phyloP scores from a whole-genome alignment of 1,284 basidiomycete genomes.

The Ceratobasidium theobromae region DNA sequence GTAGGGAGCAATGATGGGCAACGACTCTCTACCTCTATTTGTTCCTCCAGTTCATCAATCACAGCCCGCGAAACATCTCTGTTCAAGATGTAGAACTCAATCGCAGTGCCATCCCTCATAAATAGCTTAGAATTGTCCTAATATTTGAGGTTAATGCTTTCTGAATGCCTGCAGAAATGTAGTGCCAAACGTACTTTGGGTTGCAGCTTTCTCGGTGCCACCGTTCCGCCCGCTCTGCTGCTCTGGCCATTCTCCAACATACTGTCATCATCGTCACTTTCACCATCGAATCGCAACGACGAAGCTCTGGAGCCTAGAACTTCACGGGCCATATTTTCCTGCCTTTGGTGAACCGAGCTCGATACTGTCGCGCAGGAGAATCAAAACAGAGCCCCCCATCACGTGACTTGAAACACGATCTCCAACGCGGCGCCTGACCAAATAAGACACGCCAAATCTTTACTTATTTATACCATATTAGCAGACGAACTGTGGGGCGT shows the following conservation, averaged over 20 bases:
- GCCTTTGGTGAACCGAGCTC: too few relatives aligned
- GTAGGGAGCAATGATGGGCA: too few relatives aligned
- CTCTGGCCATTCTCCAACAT: neutral
- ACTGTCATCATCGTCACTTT: neutral
- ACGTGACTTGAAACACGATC: too few relatives aligned
- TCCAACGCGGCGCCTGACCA: too few relatives aligned
- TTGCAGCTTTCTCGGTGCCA: too few relatives aligned
- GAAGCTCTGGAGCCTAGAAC: neutral
- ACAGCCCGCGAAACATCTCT: neutral
- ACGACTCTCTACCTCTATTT: slow-evolving; percentile 1
- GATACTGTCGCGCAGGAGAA: too few relatives aligned
- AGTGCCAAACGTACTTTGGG: too few relatives aligned
- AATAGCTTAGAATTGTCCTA: slow-evolving; percentile 7
- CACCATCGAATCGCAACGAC: neutral
- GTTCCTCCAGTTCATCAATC: neutral
- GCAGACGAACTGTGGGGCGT: too few relatives aligned
- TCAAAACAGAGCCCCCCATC: neutral
- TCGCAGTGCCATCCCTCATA: neutral
- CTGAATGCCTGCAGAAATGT: too few relatives aligned
- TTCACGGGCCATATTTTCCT: neutral
- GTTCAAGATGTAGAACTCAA: neutral
- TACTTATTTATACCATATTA: too few relatives aligned
- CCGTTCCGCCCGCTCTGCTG: neutral
- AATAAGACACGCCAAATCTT: too few relatives aligned
- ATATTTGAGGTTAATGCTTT: too few relatives aligned